Evolutionary conservation across 2,329 filamentous ascomycete species (phyloP), one percentile per base, ranked within the genome.

Genomic region (Shiraia bambusicola): DNA sequence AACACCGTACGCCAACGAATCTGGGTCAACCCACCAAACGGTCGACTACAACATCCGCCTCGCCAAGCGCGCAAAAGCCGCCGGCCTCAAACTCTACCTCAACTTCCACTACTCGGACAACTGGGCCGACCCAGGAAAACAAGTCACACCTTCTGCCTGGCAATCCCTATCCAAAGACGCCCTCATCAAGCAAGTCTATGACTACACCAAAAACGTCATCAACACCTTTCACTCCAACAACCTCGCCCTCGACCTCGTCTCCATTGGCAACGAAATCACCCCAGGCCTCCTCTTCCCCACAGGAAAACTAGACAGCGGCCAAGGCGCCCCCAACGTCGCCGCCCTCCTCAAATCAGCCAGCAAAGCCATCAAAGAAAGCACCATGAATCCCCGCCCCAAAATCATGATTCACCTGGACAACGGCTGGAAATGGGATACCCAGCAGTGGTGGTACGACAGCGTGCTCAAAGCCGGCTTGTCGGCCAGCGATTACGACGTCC

Each of bases 371-470:
- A 84, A 82, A 55, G 81, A 85, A 56, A 84, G 80, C 4, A 70
- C 66, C 3, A 69, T 86, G 17, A 64, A 63, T 28, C 72, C 76
- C 0, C 75, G 78, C 48, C 82, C 84, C 1, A 79, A 83, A 60
- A 86, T 88, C 64, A 82, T 88, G 81, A 79, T 88, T 28, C 86
- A 88, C 57, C 74, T 88, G 3, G 84, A 88, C 63, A 84, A 87
- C 57, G 85, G 85, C n/a, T 89, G 84, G 82, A 76, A 84, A 49
- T 86, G 80, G 81, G 72, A 67, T 3, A 77, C 78, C 2, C 84
- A 88, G 60, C 69, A 84, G 47, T 83, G 76, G 70, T 87, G 80
- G 66, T 88, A 87, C 67, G 75, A 76, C 16, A 72, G 70, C 2
- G 76, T 84, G 0, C 56, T 64, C 4, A 41, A 34, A 5, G 57